Conservation (phyloP, 2,329 filamentous ascomycete species). For the Emydomyces testavorans region DNA sequence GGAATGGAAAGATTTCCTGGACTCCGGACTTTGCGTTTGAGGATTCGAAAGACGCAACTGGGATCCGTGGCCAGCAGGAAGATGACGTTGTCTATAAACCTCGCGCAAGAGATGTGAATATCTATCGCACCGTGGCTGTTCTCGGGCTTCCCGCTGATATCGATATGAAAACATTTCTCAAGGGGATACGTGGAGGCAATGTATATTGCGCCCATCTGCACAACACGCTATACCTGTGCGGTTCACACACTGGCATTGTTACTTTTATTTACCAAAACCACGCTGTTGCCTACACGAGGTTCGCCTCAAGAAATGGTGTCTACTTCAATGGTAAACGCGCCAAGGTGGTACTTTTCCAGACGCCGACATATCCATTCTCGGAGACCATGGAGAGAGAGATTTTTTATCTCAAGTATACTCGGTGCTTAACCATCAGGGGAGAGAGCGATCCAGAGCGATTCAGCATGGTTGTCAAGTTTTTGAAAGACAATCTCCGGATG, state of each 20-base stretch:
- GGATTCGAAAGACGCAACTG: neutral
- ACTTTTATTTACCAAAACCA: slow-evolving; percentile 23
- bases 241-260: slow-evolving; percentile 24
- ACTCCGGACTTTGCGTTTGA: neutral
- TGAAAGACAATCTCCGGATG: slow-evolving; percentile 11
- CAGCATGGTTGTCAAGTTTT: slow-evolving; percentile 9
- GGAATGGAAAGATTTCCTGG: slow-evolving; percentile 16
- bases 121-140: slow-evolving; percentile 25
- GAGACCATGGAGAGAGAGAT: slow-evolving; percentile 19
- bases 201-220: slow-evolving; percentile 24
- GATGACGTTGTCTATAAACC: slow-evolving; percentile 27
- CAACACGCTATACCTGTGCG: slow-evolving; percentile 23
- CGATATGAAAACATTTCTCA: slow-evolving; percentile 21
- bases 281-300: slow-evolving; percentile 19
- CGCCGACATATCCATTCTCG: slow-evolving; percentile 25
- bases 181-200: slow-evolving; percentile 19
- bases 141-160: slow-evolving; percentile 21
- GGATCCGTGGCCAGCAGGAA: slow-evolving; percentile 11
- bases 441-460: slow-evolving; percentile 12
- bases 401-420: slow-evolving; percentile 19
- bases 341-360: slow-evolving; percentile 21
- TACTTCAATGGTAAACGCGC: slow-evolving; percentile 17
- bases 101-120: slow-evolving; percentile 17
- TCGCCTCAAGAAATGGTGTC: slow-evolving; percentile 16
- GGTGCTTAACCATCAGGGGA: slow-evolving; percentile 20